phyloP scores from a whole-genome alignment of 768 basidiomycete genomes.

The Hemileccinum rubropunctum region DNA sequence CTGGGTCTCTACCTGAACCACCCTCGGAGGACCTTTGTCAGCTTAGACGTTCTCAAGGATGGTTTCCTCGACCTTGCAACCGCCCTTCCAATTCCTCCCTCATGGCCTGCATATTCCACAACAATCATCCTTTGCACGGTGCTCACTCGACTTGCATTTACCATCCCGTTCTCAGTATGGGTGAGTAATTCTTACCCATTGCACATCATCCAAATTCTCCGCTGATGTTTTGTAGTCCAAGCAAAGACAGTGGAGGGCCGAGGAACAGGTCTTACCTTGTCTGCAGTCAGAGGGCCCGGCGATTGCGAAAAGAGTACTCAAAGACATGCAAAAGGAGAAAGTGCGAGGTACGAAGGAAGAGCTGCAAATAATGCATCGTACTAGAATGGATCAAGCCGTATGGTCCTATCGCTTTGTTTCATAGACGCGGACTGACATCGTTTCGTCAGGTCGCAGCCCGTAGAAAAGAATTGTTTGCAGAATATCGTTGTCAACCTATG shows the following conservation, averaged over 20 bases:
- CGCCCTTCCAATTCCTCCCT: conserved; percentile 69
- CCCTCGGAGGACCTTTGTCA: conserved; percentile 22
- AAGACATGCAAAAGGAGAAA: conserved; percentile 55
- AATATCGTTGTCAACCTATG: conserved; percentile 56
- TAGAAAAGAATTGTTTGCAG: conserved; percentile 56
- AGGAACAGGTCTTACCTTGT: conserved; percentile 59
- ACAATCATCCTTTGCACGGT: conserved; percentile 73
- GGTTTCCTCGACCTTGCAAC: conserved; percentile 75
- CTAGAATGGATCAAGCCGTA: conserved; percentile 50
- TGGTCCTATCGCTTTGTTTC: conserved; percentile 1
- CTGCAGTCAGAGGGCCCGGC: conserved; percentile 47
- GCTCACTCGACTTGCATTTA: conserved; percentile 51
- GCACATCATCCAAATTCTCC: conserved; percentile 4
- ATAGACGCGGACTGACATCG: conserved; percentile 1
- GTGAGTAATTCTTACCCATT: conserved; percentile 34
- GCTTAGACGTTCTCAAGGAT: conserved; percentile 43
- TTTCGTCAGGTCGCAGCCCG: conserved; percentile 47
- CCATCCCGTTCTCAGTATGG: conserved; percentile 77
- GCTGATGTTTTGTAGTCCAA: conserved; percentile 47
- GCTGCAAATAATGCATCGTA: conserved; percentile 45
- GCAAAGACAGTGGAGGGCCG: conserved; percentile 54
- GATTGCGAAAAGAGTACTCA: conserved; percentile 33
- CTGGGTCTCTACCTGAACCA: not conserved
- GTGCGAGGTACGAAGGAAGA: conserved; percentile 53
- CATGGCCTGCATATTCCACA: conserved; percentile 67